Conservation (phyloP, 352 stramenopile genomes). For the Globisporangium middletonii region DNA sequence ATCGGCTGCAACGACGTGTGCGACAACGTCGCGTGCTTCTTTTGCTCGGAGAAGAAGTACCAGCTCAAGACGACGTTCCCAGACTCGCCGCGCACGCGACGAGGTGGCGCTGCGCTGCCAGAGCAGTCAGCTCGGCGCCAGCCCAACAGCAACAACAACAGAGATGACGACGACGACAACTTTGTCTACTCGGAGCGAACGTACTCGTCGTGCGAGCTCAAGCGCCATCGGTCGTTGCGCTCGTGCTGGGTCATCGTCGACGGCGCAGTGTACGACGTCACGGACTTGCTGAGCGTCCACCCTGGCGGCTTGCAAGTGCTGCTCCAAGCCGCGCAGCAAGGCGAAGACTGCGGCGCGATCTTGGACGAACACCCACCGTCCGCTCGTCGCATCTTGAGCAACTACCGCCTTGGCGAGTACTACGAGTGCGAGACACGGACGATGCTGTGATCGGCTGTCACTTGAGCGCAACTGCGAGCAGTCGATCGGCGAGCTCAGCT, state of each 20-base stretch:
- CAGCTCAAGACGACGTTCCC: slow-evolving; percentile 48
- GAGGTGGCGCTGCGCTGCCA: background rate
- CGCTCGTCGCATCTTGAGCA: slow-evolving; percentile 33
- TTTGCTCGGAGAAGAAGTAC: slow-evolving; percentile 74
- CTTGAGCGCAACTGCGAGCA: background rate
- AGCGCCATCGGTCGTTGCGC: slow-evolving; percentile 61
- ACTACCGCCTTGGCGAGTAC: slow-evolving; percentile 59
- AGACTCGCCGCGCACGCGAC: slow-evolving; percentile 10
- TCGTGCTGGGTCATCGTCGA: slow-evolving; percentile 91
- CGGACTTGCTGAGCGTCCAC: slow-evolving; percentile 81
- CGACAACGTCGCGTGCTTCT: slow-evolving; percentile 50
- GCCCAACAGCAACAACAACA: background rate
- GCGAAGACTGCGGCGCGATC: slow-evolving; percentile 47
- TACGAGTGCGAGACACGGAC: slow-evolving; percentile 53
- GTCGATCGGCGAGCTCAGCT: too few species aligned
- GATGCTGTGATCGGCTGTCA: slow-evolving; percentile 7
- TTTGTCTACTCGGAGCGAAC: slow-evolving; percentile 23
- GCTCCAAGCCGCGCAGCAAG: slow-evolving; percentile 41
- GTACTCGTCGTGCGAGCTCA: slow-evolving; percentile 88
- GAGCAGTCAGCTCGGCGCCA: too few species aligned
- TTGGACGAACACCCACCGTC: slow-evolving; percentile 45
- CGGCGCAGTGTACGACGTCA: slow-evolving; percentile 90
- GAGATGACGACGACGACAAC: slow-evolving; percentile 1
- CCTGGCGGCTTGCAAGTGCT: slow-evolving; percentile 75
- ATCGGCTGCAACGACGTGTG: slow-evolving; percentile 79